Evolutionary conservation across 2,329 filamentous ascomycete species (phyloP), one percentile per base, ranked within the genome.

Genomic region (Fonsecaea nubica): DNA sequence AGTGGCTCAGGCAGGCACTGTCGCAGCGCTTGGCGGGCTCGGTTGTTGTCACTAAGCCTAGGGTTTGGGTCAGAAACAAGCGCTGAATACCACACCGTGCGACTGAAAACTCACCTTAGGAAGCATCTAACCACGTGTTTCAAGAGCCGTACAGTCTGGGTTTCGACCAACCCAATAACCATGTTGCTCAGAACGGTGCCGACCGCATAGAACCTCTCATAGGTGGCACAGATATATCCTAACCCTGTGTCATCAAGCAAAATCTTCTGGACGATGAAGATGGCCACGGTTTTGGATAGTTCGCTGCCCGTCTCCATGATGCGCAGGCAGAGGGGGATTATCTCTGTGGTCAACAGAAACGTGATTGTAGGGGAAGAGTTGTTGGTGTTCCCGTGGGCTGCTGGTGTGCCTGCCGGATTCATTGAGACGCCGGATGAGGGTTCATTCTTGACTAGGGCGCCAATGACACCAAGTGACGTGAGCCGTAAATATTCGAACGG

Each of bases 221-320:
- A 99, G 0, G 95, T 99, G 71, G 96, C 94, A 80, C 95, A 99
- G 66, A 99, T 99, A 80, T 99, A 99, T 75, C 95, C 95, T 69
- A 99, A 86, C 3, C 95, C 95, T 74, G 96, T 94, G 75, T 99
- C 95, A 76, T 99, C 95, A 2, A 99, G 87, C 60, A 99, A 82
- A 32, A 99, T 99, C 85, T 99, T 99, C 80, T 99, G 95, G 18
- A 99, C 95, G 74, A 99, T 99, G 83, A 99, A 99, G 75, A 99
- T 99, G 65, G 95, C 95, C 13, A 99, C 95, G 0, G 95, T 99
- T 84, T 99, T 99, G 84, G 93, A 97, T 67, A 99, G 86, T 80
- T 99, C 95, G 0, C 93, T 97, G 58, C 95, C 95, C 0, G 95
- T 99, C 83, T 99, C 95, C 95, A 99, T 99, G 76, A 99, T 99